Percentiles rank a stretch among this genome's conserved stretches.
phyloP scores from a whole-genome alignment of 192 early-diverging fungal genomes.

The Coemansia furcata region DNA sequence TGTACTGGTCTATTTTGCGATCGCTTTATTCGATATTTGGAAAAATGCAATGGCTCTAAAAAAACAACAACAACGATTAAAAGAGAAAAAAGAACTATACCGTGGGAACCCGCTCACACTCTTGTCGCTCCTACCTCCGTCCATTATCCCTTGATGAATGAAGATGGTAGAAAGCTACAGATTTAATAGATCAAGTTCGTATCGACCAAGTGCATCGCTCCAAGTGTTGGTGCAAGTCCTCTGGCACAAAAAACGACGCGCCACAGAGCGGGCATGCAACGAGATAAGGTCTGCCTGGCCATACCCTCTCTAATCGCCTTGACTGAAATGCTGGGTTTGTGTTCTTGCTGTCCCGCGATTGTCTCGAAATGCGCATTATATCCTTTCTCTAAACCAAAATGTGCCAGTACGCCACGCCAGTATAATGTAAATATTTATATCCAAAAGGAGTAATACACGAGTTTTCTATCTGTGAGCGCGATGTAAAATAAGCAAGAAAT shows the following conservation, averaged over 20 bases:
- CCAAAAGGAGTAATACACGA: neutral
- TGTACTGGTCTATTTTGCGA: neutral
- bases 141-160: neutral
- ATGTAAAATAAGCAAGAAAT: neutral
- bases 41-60: neutral
- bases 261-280: constrained; percentile 7
- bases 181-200: neutral
- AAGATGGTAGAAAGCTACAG: neutral
- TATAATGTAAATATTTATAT: neutral
- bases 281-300: constrained; percentile 1
- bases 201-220: neutral
- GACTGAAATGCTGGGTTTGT: neutral
- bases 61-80: neutral
- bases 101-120: neutral
- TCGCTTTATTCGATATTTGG: neutral
- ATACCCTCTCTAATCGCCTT: constrained; percentile 3
- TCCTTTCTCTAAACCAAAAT: neutral
- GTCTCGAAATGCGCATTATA: neutral
- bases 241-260: neutral
- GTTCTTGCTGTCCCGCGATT: neutral
- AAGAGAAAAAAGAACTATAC: neutral
- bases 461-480: neutral
- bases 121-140: neutral
- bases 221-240: constrained; percentile 4
- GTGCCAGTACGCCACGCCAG: neutral